These are phyloP conservation scores for Fusarium miscanthi DNA, from an alignment of 2,329 filamentous ascomycete genomes.

Conservation along the genomic window DNA sequence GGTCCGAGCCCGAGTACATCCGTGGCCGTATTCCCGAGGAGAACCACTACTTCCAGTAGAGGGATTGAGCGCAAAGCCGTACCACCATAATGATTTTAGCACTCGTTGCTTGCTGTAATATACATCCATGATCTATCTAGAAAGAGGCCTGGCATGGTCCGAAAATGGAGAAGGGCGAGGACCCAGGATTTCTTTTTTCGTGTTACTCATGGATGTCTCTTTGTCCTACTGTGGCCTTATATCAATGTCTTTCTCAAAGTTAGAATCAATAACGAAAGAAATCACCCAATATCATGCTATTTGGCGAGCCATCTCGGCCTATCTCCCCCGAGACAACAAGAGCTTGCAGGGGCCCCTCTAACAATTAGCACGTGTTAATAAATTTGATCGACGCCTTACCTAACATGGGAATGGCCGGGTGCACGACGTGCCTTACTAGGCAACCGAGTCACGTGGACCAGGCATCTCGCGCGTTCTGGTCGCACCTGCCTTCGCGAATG, in stretches of 20 bases:
- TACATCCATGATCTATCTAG: constrained; percentile 48
- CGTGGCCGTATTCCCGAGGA: constrained; percentile 42
- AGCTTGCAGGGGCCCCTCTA: constrained; percentile 23
- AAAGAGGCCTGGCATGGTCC: constrained; percentile 41
- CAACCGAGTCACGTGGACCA: constrained; percentile 41
- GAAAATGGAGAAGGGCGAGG: constrained; percentile 41
- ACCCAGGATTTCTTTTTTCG: constrained; percentile 36
- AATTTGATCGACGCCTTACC: constrained; percentile 11
- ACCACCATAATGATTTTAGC: constrained; percentile 49
- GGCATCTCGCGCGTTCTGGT: constrained; percentile 37
- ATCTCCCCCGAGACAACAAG: constrained; percentile 27
- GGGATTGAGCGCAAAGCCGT: constrained; percentile 21
- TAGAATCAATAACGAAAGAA: neutral
- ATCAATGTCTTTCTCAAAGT: neutral
- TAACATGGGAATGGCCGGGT: neutral
- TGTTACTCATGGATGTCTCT: constrained; percentile 40
- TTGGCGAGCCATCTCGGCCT: constrained; percentile 24
- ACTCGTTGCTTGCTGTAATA: constrained; percentile 48
- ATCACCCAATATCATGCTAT: constrained; percentile 14
- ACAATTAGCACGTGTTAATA: constrained; percentile 13
- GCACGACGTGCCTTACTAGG: neutral
- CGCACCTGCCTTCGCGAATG: constrained; percentile 33
- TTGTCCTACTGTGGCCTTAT: constrained; percentile 11
- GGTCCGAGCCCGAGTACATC: constrained; percentile 45
- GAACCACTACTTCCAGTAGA: constrained; percentile 41